Evolutionary conservation across 2,329 filamentous ascomycete genomes (phyloP).

Genomic region (Nannizziopsis barbatae): DNA sequence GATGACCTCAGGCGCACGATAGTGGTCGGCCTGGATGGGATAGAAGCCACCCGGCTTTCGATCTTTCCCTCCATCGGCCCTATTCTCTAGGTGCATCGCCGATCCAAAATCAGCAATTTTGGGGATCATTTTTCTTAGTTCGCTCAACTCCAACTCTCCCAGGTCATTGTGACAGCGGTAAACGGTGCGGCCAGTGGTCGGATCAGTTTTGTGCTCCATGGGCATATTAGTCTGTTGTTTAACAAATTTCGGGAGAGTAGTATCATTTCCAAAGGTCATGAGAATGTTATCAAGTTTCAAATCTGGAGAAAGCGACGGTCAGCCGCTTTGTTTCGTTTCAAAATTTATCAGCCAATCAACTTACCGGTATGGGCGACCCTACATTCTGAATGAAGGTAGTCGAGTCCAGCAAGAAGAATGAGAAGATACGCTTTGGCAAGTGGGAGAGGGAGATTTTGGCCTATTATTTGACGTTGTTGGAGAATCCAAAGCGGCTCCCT

Average conservation of each 20-base stretch:
- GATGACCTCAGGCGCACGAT: conserved; percentile 22
- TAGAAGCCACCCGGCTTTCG: conserved; percentile 21
- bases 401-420: conserved; percentile 28
- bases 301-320: conserved; percentile 7
- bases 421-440: conserved; percentile 23
- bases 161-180: conserved; percentile 21
- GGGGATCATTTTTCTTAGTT: conserved; percentile 15
- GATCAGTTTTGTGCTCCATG: conserved; percentile 15
- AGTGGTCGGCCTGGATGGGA: conserved; percentile 22
- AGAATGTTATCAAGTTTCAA: conserved; percentile 15
- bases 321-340: neutral
- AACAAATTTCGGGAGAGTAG: conserved; percentile 10
- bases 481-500: conserved; percentile 26
- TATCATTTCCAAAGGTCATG: conserved; percentile 11
- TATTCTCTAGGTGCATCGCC: conserved; percentile 22
- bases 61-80: conserved; percentile 21
- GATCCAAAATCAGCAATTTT: conserved; percentile 19
- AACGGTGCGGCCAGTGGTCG: conserved; percentile 12
- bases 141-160: conserved; percentile 16
- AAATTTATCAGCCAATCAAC: neutral
- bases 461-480: conserved; percentile 18
- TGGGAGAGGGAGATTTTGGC: conserved; percentile 17
- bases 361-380: conserved; percentile 31
- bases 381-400: conserved; percentile 32
- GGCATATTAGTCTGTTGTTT: conserved; percentile 3